These are phyloP conservation scores for Corymbia citriodora DNA, from an alignment of 441 rosid species.

Conservation along the genomic window DNA sequence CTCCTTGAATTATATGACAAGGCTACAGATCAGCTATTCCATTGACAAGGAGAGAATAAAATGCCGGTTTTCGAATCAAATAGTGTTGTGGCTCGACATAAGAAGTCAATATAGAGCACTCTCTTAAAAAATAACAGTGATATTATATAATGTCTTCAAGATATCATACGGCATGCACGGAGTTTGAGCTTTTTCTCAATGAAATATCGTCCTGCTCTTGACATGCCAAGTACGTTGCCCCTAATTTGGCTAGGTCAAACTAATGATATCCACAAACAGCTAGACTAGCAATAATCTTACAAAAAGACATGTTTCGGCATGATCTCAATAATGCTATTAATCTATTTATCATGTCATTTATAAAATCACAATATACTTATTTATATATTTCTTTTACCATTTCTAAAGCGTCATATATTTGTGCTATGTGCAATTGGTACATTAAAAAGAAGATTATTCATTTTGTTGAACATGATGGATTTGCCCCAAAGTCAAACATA, in stretches of 20 bases:
- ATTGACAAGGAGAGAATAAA: neutral
- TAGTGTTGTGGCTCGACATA: neutral
- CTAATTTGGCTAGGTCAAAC: neutral
- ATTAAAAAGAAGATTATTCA: neutral
- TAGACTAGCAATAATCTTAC: neutral
- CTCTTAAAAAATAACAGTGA: neutral
- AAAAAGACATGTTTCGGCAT: neutral
- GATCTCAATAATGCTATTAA: neutral
- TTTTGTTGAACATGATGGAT: neutral
- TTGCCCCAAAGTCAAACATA: neutral
- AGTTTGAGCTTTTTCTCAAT: neutral
- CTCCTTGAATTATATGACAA: neutral
- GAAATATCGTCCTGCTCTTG: fast-evolving
- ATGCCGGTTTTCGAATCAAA: neutral
- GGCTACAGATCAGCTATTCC: neutral
- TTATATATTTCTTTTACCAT: neutral
- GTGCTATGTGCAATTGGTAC: too few relatives aligned
- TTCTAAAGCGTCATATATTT: neutral
- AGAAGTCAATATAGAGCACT: neutral
- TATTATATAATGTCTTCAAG: neutral
- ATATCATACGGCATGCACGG: neutral
- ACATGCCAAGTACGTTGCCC: neutral
- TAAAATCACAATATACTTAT: neutral
- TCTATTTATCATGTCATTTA: neutral
- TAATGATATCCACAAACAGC: neutral